Conservation (phyloP, 2,329 filamentous ascomycete species). For the Rhynchosporium graminicola region DNA sequence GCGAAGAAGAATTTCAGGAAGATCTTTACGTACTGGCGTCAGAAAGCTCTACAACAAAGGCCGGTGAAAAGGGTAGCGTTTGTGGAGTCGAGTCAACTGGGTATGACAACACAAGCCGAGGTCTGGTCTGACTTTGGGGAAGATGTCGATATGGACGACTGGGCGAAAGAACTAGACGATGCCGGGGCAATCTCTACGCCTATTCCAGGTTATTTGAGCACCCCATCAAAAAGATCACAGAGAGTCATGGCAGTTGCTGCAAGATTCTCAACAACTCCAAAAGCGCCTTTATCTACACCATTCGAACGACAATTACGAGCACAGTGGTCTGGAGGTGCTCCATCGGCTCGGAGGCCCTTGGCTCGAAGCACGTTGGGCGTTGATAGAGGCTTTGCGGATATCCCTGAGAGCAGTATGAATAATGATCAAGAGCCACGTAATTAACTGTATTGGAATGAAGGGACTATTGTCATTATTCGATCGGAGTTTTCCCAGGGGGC, state of each 20-base stretch:
- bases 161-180: slow-evolving; percentile 29
- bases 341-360: slow-evolving; percentile 25
- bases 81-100: slow-evolving; percentile 21
- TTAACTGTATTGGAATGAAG: slow-evolving; percentile 13
- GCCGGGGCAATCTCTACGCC: slow-evolving; percentile 27
- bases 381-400: slow-evolving; percentile 35
- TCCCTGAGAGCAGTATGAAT: slow-evolving; percentile 31
- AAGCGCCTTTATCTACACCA: slow-evolving; percentile 47
- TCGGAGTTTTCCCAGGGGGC: slow-evolving; percentile 23
- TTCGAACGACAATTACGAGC: slow-evolving; percentile 44
- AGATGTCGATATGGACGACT: slow-evolving; percentile 32
- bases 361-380: slow-evolving; percentile 32
- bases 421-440: slow-evolving; percentile 25
- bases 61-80: slow-evolving; percentile 20
- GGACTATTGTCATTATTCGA: neutral
- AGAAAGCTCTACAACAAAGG: slow-evolving; percentile 33
- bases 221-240: slow-evolving; percentile 50
- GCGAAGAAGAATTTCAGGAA: slow-evolving; percentile 39
- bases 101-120: slow-evolving; percentile 31
- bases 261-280: slow-evolving; percentile 47
- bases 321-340: slow-evolving; percentile 34
- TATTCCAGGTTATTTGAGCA: slow-evolving; percentile 41
- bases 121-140: slow-evolving; percentile 39
- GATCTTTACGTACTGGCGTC: slow-evolving; percentile 40
- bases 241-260: slow-evolving; percentile 44